phyloP scores from a whole-genome alignment of 257 asterid species.

The Linderniella brevidens region DNA sequence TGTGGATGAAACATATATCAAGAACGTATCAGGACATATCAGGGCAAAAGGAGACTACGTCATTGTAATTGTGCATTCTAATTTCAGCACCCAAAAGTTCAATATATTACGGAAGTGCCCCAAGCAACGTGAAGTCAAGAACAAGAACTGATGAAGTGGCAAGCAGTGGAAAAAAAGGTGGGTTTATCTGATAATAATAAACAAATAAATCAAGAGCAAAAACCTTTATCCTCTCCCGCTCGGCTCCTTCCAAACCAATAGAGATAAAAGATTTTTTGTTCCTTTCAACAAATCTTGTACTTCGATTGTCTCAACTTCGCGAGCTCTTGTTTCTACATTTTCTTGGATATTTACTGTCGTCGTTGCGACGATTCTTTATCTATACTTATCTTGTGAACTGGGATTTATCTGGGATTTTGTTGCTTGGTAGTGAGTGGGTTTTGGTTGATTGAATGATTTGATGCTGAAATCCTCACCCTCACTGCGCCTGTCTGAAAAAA shows the following conservation, averaged over 20 bases:
- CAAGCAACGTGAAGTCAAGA: background rate
- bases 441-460: slow-evolving; percentile 16
- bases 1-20: too few species aligned
- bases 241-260: slow-evolving; percentile 18
- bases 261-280: slow-evolving; percentile 17
- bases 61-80: background rate
- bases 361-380: too few species aligned
- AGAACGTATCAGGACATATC: too few species aligned
- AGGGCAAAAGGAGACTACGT: too few species aligned
- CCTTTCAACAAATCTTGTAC: slow-evolving; percentile 3
- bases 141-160: slow-evolving; percentile 7
- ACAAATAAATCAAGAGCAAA: slow-evolving; percentile 18
- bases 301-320: slow-evolving; percentile 6
- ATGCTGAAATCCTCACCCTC: slow-evolving; percentile 16
- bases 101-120: slow-evolving; percentile 8
- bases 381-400: too few species aligned
- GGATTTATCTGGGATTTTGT: slow-evolving; percentile 18
- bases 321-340: slow-evolving; percentile 13
- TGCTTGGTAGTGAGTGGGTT: too few species aligned
- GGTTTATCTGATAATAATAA: slow-evolving; percentile 8
- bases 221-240: slow-evolving; percentile 38
- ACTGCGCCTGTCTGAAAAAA: slow-evolving; percentile 17
- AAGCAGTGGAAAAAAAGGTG: slow-evolving; percentile 5
- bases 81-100: slow-evolving; percentile 1
- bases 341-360: slow-evolving; percentile 1